phyloP scores from a whole-genome alignment of 106 monocot species.

The Triglochin maritima region DNA sequence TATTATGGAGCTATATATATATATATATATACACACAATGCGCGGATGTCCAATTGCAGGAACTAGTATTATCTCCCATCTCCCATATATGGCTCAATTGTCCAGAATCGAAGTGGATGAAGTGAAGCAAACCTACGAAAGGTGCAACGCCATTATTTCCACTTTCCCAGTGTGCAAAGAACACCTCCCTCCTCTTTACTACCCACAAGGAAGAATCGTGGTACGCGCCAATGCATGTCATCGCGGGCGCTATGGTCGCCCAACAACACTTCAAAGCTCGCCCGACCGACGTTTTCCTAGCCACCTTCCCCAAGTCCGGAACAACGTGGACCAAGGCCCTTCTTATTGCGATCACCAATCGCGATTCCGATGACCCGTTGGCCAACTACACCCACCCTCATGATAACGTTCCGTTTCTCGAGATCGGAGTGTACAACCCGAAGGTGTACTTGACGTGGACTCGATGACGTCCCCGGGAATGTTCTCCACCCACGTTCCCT shows the following conservation, averaged over 20 bases:
- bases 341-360: constrained; percentile 1
- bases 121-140: too few species aligned
- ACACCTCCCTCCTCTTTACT: too few species aligned
- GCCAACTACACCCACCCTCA: background rate
- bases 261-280: constrained; percentile 4
- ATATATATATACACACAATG: too few species aligned
- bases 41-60: too few species aligned
- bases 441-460: background rate
- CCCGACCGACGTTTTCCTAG: constrained; percentile 4
- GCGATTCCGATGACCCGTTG: background rate
- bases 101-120: too few species aligned
- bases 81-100: too few species aligned
- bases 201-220: background rate
- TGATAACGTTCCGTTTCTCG: background rate
- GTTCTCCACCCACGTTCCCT: constrained; percentile 14
- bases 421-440: background rate
- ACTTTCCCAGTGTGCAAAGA: too few species aligned
- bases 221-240: background rate
- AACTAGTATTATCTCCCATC: too few species aligned
- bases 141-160: too few species aligned
- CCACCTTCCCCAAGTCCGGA: background rate
- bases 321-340: constrained; percentile 13
- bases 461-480: constrained; percentile 7
- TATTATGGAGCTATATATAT: too few species aligned
- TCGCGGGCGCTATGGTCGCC: background rate